Evolutionary conservation across 441 rosid genomes (phyloP).

Genomic region (Kokia cookei): DNA sequence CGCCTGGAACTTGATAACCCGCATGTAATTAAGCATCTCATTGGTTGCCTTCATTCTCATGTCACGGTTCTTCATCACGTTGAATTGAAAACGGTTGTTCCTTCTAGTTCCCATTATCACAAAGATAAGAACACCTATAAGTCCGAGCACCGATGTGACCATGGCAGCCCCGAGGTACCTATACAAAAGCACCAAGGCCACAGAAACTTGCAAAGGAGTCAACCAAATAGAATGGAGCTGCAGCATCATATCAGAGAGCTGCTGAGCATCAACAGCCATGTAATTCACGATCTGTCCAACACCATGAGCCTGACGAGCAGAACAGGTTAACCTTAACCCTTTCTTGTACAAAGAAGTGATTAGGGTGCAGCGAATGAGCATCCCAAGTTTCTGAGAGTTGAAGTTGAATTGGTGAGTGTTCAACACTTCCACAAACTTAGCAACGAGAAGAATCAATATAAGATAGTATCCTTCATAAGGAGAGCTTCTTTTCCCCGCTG

Average conservation of each 20-base stretch:
- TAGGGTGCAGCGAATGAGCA: slow-evolving; percentile 76
- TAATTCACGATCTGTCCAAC: slow-evolving; percentile 94
- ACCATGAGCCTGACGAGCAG: slow-evolving; percentile 90
- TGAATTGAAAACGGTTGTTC: slow-evolving; percentile 64
- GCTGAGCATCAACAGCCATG: slow-evolving; percentile 97
- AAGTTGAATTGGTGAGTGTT: slow-evolving; percentile 76
- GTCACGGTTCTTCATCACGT: slow-evolving; percentile 70
- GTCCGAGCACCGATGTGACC: slow-evolving; percentile 55
- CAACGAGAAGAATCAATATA: slow-evolving; percentile 58
- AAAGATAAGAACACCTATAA: slow-evolving; percentile 43
- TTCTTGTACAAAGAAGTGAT: slow-evolving; percentile 77
- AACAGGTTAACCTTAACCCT: slow-evolving; percentile 68
- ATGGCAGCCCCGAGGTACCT: slow-evolving; percentile 54
- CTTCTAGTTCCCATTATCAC: slow-evolving; percentile 48
- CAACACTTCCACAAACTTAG: slow-evolving; percentile 77
- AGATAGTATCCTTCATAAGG: slow-evolving; percentile 75
- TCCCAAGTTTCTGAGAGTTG: slow-evolving; percentile 89
- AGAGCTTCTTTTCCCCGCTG: slow-evolving; percentile 72
- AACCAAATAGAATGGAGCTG: slow-evolving; percentile 90
- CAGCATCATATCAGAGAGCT: slow-evolving; percentile 93
- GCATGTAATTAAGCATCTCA: slow-evolving; percentile 90
- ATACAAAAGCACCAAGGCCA: slow-evolving; percentile 65
- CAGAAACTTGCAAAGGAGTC: slow-evolving; percentile 74
- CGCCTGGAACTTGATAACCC: slow-evolving; percentile 93
- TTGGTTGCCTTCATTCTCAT: slow-evolving; percentile 89